A percentile compares a stretch with the other conserved stretches of the same genome.
phyloP scores from a whole-genome alignment of 2,329 filamentous ascomycete species.

The Aureobasidium sp. region DNA sequence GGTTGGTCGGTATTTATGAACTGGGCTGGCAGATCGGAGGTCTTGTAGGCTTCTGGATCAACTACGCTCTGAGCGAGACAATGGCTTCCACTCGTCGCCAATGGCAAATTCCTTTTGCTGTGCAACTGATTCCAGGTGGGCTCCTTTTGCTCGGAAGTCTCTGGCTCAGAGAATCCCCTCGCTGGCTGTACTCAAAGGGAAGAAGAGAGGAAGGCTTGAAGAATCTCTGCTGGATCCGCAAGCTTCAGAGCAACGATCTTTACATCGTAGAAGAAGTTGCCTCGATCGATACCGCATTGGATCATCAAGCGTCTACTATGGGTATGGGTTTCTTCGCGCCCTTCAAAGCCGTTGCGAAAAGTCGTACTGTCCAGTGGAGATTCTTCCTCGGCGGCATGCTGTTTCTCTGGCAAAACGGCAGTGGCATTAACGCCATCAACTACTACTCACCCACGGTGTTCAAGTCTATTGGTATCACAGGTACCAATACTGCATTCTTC shows the following conservation, averaged over 20 bases:
- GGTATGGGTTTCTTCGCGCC: constrained; percentile 71
- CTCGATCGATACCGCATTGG: constrained; percentile 63
- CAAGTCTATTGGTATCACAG: constrained; percentile 55
- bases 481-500: constrained; percentile 53
- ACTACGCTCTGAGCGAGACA: constrained; percentile 39
- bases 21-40: constrained; percentile 49
- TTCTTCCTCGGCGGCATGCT: constrained; percentile 67
- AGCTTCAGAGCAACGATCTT: constrained; percentile 48
- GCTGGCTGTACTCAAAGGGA: constrained; percentile 39
- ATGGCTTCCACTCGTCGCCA: constrained; percentile 38
- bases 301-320: constrained; percentile 55
- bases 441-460: constrained; percentile 68
- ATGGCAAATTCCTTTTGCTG: constrained; percentile 48
- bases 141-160: constrained; percentile 44
- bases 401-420: constrained; percentile 74
- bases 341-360: constrained; percentile 50
- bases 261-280: constrained; percentile 70
- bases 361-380: constrained; percentile 58
- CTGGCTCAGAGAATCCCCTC: constrained; percentile 39
- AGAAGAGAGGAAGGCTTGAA: constrained; percentile 35
- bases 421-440: constrained; percentile 72
- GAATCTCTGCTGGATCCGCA: constrained; percentile 56
- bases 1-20: constrained; percentile 53
- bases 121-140: constrained; percentile 62
- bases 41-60: constrained; percentile 47